Evolutionary conservation across 176 grass and related monocot species (phyloP).

Genomic region (Carex littledalei): DNA sequence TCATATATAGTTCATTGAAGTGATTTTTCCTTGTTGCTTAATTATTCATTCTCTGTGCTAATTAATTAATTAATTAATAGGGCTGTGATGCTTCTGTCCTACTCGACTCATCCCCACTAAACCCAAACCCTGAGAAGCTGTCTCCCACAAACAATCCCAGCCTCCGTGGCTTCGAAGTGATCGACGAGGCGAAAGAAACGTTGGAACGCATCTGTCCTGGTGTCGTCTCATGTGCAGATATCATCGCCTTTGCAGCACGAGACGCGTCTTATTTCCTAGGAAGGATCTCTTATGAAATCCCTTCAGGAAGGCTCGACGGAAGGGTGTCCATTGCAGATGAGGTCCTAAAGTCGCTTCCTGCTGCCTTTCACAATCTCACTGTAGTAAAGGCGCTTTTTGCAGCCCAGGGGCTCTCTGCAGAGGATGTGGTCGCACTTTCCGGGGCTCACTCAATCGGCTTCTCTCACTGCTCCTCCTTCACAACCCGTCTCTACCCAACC

Average conservation of each 20-base stretch:
- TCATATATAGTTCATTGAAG: no score
- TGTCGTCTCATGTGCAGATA: slow-evolving; percentile 42
- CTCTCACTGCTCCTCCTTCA: slow-evolving; percentile 58
- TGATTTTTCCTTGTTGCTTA: no score
- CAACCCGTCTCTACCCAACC: slow-evolving; percentile 17
- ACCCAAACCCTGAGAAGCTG: slow-evolving; percentile 33
- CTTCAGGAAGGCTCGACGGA: slow-evolving; percentile 44
- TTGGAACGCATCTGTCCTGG: slow-evolving; percentile 34
- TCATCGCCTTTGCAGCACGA: slow-evolving; percentile 40
- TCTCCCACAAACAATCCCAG: slow-evolving; percentile 35
- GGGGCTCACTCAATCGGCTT: slow-evolving; percentile 12
- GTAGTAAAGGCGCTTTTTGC: slow-evolving; percentile 37
- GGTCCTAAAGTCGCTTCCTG: slow-evolving; percentile 26
- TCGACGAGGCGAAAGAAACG: slow-evolving; percentile 28
- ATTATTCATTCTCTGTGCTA: no score
- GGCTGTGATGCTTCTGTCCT: slow-evolving; percentile 52
- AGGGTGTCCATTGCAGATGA: slow-evolving; percentile 28
- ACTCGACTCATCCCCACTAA: slow-evolving; percentile 20
- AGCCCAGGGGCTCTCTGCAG: slow-evolving; percentile 35
- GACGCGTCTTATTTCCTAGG: slow-evolving; percentile 32
- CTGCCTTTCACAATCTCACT: slow-evolving; percentile 34
- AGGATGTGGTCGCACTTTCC: slow-evolving; percentile 62
- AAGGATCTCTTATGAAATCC: slow-evolving; percentile 31
- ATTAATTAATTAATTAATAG: slow-evolving; percentile 27
- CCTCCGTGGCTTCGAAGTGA: slow-evolving; percentile 41